These are phyloP conservation scores for Dillenia suffruticosa DNA, from an alignment of 164 flowering plant genomes.

Conservation along the genomic window DNA sequence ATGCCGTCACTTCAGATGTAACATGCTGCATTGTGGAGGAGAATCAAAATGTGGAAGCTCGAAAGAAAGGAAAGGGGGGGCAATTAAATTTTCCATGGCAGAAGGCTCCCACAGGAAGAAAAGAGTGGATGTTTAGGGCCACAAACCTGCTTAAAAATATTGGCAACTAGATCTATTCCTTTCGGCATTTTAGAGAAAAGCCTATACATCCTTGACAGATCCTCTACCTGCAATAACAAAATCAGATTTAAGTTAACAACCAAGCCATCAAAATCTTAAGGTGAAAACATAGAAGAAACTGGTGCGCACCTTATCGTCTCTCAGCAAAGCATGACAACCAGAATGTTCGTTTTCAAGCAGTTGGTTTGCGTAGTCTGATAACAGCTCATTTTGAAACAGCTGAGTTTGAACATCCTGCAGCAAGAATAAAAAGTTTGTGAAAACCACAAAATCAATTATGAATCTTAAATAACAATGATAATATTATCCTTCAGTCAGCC, in stretches of 20 bases:
- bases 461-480: no score
- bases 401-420: conserved; percentile 57
- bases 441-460: no score
- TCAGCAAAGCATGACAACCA: conserved; percentile 86
- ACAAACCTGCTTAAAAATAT: conserved; percentile 82
- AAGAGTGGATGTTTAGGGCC: no score
- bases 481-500: no score
- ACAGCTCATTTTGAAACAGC: conserved; percentile 52
- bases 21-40: conserved; percentile 62
- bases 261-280: not conserved
- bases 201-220: conserved; percentile 91
- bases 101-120: no score
- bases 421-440: not conserved
- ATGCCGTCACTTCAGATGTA: conserved; percentile 83
- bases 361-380: conserved; percentile 56
- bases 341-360: conserved; percentile 92
- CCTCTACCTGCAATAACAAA: conserved; percentile 40
- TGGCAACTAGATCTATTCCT: conserved; percentile 81
- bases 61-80: not conserved
- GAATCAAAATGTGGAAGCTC: not conserved
- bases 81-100: not conserved
- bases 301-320: conserved; percentile 82
- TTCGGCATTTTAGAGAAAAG: conserved; percentile 64
- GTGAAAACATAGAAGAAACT: not conserved
- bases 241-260: not conserved